Percentiles rank a stretch among this genome's conserved stretches.
These are phyloP conservation scores for Nepenthes gracilis DNA, from an alignment of 148 eudicot species.

Conservation along the genomic window DNA sequence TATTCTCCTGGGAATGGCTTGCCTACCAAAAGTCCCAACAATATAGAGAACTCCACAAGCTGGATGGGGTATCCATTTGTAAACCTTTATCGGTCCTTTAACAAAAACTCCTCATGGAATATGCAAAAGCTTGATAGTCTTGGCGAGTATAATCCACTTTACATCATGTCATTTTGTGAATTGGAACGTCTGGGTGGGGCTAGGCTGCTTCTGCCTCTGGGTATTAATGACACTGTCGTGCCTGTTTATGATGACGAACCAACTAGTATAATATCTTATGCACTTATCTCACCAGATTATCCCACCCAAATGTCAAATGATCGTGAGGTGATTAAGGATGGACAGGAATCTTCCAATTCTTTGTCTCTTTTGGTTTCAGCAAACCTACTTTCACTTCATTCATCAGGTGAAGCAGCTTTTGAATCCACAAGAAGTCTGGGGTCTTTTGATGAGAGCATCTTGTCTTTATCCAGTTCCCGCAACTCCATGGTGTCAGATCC, in stretches of 20 bases:
- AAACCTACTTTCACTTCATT: slow-evolving; percentile 23
- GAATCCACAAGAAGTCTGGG: slow-evolving; percentile 56
- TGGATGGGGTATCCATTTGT: slow-evolving; percentile 67
- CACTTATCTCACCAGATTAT: slow-evolving; percentile 56
- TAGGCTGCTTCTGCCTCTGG: slow-evolving; percentile 58
- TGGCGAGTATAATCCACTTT: slow-evolving; percentile 56
- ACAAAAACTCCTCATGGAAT: slow-evolving; percentile 34
- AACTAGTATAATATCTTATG: slow-evolving; percentile 73
- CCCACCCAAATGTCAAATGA: slow-evolving; percentile 54
- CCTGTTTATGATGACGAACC: slow-evolving; percentile 91
- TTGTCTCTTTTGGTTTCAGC: slow-evolving; percentile 34
- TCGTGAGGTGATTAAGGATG: slow-evolving; percentile 35
- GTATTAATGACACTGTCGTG: slow-evolving; percentile 49
- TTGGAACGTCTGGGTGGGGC: slow-evolving; percentile 63
- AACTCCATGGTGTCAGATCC: slow-evolving; percentile 50
- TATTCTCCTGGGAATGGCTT: slow-evolving; percentile 21
- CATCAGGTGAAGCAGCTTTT: slow-evolving; percentile 37
- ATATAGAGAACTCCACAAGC: slow-evolving; percentile 35
- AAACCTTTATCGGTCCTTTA: slow-evolving; percentile 48
- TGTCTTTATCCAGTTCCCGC: slow-evolving; percentile 47
- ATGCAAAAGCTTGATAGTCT: slow-evolving; percentile 56
- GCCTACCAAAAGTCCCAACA: slow-evolving; percentile 27
- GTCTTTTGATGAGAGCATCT: slow-evolving; percentile 49
- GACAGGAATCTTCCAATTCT: slow-evolving; percentile 29
- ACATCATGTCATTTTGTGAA: slow-evolving; percentile 57